These are phyloP conservation scores for Cercophora samala DNA, from an alignment of 495 filamentous ascomycete genomes.

Conservation along the genomic window DNA sequence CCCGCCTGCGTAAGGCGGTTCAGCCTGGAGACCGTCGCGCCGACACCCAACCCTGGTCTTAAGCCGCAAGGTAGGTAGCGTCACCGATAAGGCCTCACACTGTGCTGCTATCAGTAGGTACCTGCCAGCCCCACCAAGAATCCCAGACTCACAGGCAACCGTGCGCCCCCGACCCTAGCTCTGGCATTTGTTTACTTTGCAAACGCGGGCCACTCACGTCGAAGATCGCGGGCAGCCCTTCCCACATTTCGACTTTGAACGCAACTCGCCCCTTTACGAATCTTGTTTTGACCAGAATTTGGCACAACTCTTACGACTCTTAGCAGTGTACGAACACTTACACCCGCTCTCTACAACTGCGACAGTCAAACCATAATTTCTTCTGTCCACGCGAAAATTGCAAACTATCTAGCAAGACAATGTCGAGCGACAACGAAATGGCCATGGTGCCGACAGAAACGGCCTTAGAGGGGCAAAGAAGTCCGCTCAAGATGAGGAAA, in stretches of 20 bases:
- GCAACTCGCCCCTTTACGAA: background rate
- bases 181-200: constrained; percentile 38
- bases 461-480: constrained; percentile 47
- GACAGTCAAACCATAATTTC: background rate
- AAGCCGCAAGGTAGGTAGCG: constrained; percentile 4
- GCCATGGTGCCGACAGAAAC: constrained; percentile 31
- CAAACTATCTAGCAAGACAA: no score
- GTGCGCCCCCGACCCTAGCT: constrained; percentile 14
- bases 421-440: constrained; percentile 32
- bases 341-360: background rate
- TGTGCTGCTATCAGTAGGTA: background rate
- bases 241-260: constrained; percentile 19
- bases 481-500: constrained; percentile 58
- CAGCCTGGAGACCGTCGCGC: constrained; percentile 13
- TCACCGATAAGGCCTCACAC: constrained; percentile 4
- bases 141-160: background rate
- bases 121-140: background rate
- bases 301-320: background rate
- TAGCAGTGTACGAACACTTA: background rate
- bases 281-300: background rate
- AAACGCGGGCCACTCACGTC: constrained; percentile 32
- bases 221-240: constrained; percentile 14
- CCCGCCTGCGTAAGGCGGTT: constrained; percentile 32
- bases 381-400: background rate
- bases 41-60: background rate